Evolutionary conservation across 2,329 filamentous ascomycete genomes (phyloP).

Genomic region (Metarhizium guizhouense): DNA sequence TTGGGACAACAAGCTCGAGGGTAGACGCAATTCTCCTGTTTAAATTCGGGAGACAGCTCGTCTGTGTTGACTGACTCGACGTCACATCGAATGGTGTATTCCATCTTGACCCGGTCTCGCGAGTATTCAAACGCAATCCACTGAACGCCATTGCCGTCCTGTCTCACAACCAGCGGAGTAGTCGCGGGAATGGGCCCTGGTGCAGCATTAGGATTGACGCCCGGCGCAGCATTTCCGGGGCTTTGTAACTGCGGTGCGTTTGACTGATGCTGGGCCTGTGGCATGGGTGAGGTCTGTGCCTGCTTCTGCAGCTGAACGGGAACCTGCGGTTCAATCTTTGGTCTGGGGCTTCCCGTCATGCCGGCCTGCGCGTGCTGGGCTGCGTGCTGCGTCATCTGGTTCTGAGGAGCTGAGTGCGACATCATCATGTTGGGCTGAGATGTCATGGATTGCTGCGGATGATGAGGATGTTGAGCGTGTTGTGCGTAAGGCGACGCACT

Average conservation of each 20-base stretch:
- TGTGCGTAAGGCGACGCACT: conserved; percentile 52
- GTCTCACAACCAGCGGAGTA: conserved; percentile 84
- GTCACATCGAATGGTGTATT: conserved; percentile 96
- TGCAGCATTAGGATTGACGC: conserved; percentile 79
- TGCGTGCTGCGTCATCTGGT: conserved; percentile 50
- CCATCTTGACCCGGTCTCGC: conserved; percentile 95
- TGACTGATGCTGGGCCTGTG: conserved; percentile 27
- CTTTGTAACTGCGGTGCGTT: conserved; percentile 30
- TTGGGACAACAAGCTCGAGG: conserved; percentile 90
- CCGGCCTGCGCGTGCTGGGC: conserved; percentile 43
- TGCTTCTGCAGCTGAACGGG: conserved; percentile 52
- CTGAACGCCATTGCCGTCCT: conserved; percentile 93
- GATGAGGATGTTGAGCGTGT: conserved; percentile 39
- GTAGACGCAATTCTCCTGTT: conserved; percentile 97
- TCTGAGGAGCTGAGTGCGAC: conserved; percentile 49
- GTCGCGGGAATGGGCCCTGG: conserved; percentile 95
- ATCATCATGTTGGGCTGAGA: conserved; percentile 60
- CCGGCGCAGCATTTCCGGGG: conserved; percentile 29
- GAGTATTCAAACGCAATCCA: conserved; percentile 99
- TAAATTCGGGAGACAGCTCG: conserved; percentile 77
- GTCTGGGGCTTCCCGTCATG: conserved; percentile 52
- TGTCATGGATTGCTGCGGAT: conserved; percentile 42
- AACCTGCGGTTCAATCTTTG: conserved; percentile 55
- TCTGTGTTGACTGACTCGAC: conserved; percentile 95
- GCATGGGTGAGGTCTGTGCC: conserved; percentile 33